Evolutionary conservation across 129 eudicot species (phyloP).

Genomic region (Mikania micrantha): DNA sequence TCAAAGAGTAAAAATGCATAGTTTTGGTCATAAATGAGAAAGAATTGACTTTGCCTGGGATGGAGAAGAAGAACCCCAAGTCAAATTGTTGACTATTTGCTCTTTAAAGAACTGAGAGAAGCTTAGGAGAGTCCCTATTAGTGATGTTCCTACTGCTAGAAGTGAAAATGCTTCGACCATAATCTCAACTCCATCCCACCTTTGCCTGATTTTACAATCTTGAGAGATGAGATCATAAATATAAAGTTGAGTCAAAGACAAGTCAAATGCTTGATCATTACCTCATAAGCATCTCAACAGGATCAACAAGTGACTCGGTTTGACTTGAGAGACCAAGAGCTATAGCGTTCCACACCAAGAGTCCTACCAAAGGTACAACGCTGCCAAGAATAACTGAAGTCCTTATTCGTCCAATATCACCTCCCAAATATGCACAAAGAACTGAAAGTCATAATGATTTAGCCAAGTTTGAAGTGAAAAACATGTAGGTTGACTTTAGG

Average conservation of each 20-base stretch:
- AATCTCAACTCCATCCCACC: constrained; percentile 63
- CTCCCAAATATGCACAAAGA: constrained; percentile 73
- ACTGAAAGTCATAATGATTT: constrained; percentile 40
- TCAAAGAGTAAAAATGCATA: not conserved
- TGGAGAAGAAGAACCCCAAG: constrained; percentile 24
- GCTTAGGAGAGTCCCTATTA: constrained; percentile 66
- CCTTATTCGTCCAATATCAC: constrained; percentile 64
- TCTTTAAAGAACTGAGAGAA: constrained; percentile 86
- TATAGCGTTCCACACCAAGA: constrained; percentile 63
- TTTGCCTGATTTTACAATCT: constrained; percentile 35
- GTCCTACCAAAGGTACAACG: constrained; percentile 59
- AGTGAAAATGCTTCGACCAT: constrained; percentile 92
- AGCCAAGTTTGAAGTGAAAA: not conserved
- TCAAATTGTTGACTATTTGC: constrained; percentile 49
- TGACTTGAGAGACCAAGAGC: constrained; percentile 60
- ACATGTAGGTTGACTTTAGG: not conserved
- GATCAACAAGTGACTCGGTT: constrained; percentile 53
- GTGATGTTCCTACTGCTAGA: constrained; percentile 81
- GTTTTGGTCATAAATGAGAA: not conserved
- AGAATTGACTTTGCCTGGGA: constrained; percentile 33
- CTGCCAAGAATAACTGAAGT: constrained; percentile 69
- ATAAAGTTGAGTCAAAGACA: not conserved
- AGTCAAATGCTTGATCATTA: constrained; percentile 26
- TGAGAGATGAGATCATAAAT: not conserved
- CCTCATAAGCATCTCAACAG: constrained; percentile 71